These are phyloP conservation scores for Geopyxis carbonaria DNA, from an alignment of 495 filamentous ascomycete species.

Conservation along the genomic window DNA sequence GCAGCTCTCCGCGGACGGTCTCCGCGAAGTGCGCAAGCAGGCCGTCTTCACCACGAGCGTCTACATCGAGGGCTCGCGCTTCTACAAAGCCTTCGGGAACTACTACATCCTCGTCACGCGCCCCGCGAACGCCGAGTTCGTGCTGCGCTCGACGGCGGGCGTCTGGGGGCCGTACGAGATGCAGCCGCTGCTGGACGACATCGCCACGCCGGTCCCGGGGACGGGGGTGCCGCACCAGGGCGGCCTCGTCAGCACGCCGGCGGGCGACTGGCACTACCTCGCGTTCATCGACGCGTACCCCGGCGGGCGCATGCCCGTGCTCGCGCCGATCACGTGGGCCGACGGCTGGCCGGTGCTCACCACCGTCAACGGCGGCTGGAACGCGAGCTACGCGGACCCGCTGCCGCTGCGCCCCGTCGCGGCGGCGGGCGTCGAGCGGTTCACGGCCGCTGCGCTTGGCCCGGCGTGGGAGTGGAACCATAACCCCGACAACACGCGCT, in stretches of 20 bases:
- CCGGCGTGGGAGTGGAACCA: slow-evolving; percentile 47
- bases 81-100: slow-evolving; percentile 38
- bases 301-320: slow-evolving; percentile 38
- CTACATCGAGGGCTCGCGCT: slow-evolving; percentile 37
- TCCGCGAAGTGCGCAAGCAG: slow-evolving; percentile 30
- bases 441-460: slow-evolving; percentile 27
- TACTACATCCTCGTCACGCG: slow-evolving; percentile 38
- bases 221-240: slow-evolving; percentile 38
- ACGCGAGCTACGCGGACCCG: slow-evolving; percentile 30
- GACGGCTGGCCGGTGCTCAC: slow-evolving; percentile 36
- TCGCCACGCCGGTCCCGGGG: slow-evolving; percentile 29
- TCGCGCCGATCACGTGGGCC: slow-evolving; percentile 36
- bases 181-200: slow-evolving; percentile 26
- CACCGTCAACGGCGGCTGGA: slow-evolving; percentile 30
- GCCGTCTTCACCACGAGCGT: slow-evolving; percentile 27
- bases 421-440: slow-evolving; percentile 29
- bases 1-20: slow-evolving; percentile 32
- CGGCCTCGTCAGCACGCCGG: slow-evolving; percentile 35
- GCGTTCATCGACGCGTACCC: slow-evolving; percentile 40
- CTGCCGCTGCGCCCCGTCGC: slow-evolving; percentile 22
- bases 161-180: slow-evolving; percentile 34
- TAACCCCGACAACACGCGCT: slow-evolving; percentile 36
- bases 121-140: slow-evolving; percentile 31
- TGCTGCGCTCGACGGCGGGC: slow-evolving; percentile 32
- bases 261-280: slow-evolving; percentile 42